phyloP scores from a whole-genome alignment of 495 filamentous ascomycete genomes.

The Aspergillus wentii region DNA sequence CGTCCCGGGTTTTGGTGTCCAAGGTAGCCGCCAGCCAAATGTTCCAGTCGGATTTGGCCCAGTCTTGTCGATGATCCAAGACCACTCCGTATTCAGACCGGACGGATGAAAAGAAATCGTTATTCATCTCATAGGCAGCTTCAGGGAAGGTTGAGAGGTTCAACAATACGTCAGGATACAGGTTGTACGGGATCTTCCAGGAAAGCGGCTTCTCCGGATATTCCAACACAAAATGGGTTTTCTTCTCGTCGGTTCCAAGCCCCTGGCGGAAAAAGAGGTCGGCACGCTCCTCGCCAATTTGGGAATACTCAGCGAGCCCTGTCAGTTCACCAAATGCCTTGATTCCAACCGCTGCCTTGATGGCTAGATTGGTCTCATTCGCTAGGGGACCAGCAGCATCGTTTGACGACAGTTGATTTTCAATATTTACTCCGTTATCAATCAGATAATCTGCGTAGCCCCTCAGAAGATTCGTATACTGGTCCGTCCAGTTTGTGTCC shows the following conservation, averaged over 20 bases:
- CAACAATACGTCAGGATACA: slow-evolving; percentile 43
- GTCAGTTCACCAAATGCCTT: slow-evolving; percentile 43
- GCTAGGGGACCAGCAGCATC: slow-evolving; percentile 46
- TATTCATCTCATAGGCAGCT: slow-evolving; percentile 33
- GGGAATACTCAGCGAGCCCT: slow-evolving; percentile 32
- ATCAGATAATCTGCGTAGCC: slow-evolving; percentile 50
- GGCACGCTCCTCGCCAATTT: slow-evolving; percentile 33
- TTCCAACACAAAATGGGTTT: slow-evolving; percentile 41
- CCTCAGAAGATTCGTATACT: slow-evolving; percentile 30
- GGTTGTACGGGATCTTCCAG: slow-evolving; percentile 42
- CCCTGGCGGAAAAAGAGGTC: slow-evolving; percentile 33
- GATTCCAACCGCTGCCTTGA: slow-evolving; percentile 52
- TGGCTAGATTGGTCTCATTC: slow-evolving; percentile 54
- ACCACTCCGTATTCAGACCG: slow-evolving; percentile 39
- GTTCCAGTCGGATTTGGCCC: slow-evolving; percentile 49
- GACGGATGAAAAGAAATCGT: slow-evolving; percentile 32
- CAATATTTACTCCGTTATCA: slow-evolving; percentile 42
- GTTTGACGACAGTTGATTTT: slow-evolving; percentile 49
- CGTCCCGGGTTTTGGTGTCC: slow-evolving; percentile 19
- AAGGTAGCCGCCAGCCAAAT: slow-evolving; percentile 41
- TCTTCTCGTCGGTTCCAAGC: slow-evolving; percentile 26
- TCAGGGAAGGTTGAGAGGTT: slow-evolving; percentile 34
- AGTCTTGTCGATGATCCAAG: slow-evolving; percentile 38
- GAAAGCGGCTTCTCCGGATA: slow-evolving; percentile 30
- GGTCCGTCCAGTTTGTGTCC: slow-evolving; percentile 27